Evolutionary conservation across 495 filamentous ascomycete genomes (phyloP).

Genomic region (Talaromyces adpressus): DNA sequence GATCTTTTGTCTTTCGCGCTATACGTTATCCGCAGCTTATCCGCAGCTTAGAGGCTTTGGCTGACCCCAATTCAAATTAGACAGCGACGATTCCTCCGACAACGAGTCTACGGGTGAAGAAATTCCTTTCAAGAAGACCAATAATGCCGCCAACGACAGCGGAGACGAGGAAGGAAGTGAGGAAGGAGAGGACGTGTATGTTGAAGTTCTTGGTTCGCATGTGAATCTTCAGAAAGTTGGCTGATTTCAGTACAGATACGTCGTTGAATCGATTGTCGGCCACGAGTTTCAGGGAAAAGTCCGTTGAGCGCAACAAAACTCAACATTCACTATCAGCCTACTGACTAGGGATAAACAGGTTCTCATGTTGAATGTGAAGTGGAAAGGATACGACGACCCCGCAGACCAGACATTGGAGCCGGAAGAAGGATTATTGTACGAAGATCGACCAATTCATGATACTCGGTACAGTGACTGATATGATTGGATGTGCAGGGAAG

Average conservation of each 20-base stretch:
- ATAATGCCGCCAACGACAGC: constrained; percentile 19
- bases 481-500: constrained; percentile 26
- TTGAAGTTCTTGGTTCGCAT: constrained; percentile 6
- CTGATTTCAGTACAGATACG: constrained; percentile 43
- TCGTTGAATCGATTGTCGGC: constrained; percentile 50
- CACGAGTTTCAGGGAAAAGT: constrained; percentile 40
- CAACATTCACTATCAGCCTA: background rate
- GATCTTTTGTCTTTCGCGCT: background rate
- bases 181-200: constrained; percentile 34
- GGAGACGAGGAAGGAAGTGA: constrained; percentile 25
- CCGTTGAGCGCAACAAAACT: constrained; percentile 7
- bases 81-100: constrained; percentile 38
- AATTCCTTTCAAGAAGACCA: constrained; percentile 29
- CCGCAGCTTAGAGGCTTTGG: constrained; percentile 4
- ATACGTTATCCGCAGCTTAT: background rate
- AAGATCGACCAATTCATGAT: background rate
- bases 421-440: constrained; percentile 47
- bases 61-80: background rate
- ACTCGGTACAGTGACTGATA: constrained; percentile 11
- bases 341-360: constrained; percentile 20
- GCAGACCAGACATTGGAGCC: constrained; percentile 55
- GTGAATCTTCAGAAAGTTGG: background rate
- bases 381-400: constrained; percentile 53
- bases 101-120: constrained; percentile 38
- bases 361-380: constrained; percentile 50